Conservation (phyloP, 108 stramenopile genomes). For the Discostella pseudostelligera region DNA sequence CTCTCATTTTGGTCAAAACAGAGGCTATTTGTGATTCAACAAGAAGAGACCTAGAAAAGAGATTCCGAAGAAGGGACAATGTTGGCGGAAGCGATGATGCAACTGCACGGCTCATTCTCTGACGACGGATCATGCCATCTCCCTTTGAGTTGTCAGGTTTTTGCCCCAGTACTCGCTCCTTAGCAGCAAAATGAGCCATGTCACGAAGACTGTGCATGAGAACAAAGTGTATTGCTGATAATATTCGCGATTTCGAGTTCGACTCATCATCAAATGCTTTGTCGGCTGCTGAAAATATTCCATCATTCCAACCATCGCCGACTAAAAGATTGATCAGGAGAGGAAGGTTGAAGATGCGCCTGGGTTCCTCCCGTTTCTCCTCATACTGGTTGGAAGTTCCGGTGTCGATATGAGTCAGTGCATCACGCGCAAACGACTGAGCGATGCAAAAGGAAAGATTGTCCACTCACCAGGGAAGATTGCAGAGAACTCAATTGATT, state of each 20-base stretch:
- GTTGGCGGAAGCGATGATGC: slow-evolving; percentile 73
- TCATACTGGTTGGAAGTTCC: slow-evolving; percentile 37
- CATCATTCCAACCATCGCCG: slow-evolving; percentile 38
- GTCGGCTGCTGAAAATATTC: slow-evolving; percentile 15
- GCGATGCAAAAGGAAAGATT: neutral
- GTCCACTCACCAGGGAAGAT: slow-evolving; percentile 39
- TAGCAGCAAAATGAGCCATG: slow-evolving; percentile 39
- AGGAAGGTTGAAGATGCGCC: slow-evolving; percentile 63
- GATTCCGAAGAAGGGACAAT: slow-evolving; percentile 57
- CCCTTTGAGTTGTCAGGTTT: slow-evolving; percentile 1
- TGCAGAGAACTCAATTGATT: slow-evolving; percentile 59
- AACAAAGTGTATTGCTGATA: slow-evolving; percentile 63
- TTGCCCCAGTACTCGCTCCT: slow-evolving; percentile 14
- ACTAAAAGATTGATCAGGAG: slow-evolving; percentile 50
- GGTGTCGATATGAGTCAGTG: neutral
- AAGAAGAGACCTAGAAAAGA: slow-evolving; percentile 51
- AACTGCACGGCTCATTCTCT: slow-evolving; percentile 51
- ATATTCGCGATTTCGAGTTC: slow-evolving; percentile 21
- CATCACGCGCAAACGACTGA: neutral
- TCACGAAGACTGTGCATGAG: slow-evolving; percentile 57
- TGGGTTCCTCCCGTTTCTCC: slow-evolving; percentile 62
- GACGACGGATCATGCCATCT: neutral
- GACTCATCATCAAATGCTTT: slow-evolving; percentile 3
- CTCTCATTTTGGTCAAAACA: slow-evolving; percentile 59
- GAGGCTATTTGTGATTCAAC: slow-evolving; percentile 49